Percentiles rank a stretch among this genome's conserved stretches.
phyloP scores from a whole-genome alignment of 176 grass and related monocot species.

The Cymbopogon citratus region DNA sequence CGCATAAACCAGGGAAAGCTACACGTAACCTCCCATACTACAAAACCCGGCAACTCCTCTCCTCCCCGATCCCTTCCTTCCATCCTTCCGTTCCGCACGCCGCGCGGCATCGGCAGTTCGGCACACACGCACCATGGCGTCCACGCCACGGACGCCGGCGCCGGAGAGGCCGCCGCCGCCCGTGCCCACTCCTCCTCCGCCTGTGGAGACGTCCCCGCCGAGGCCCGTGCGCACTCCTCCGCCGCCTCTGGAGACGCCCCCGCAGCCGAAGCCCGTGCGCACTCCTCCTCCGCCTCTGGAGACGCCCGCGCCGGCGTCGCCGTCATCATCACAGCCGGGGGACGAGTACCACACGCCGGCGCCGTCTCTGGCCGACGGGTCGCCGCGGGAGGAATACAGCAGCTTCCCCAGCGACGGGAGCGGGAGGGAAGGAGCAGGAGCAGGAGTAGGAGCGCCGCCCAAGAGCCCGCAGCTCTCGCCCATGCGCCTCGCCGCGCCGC shows the following conservation, averaged over 20 bases:
- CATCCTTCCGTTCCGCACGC: neutral
- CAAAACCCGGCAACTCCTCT: constrained; percentile 21
- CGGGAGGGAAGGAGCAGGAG: neutral
- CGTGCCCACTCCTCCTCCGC: neutral
- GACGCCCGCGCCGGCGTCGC: neutral
- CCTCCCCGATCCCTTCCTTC: neutral
- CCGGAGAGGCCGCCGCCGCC: constrained; percentile 38
- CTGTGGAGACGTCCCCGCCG: neutral
- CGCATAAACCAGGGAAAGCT: constrained; percentile 14
- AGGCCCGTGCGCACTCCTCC: neutral
- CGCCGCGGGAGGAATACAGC: neutral
- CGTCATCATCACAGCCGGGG: constrained; percentile 1
- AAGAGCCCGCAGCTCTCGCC: constrained; percentile 45
- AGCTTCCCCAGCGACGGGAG: neutral
- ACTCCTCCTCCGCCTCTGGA: neutral
- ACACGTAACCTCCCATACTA: constrained; percentile 31
- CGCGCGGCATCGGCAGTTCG: neutral
- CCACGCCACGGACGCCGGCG: constrained; percentile 25
- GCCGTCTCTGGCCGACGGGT: constrained; percentile 33
- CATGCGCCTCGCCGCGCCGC: neutral
- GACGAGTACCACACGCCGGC: constrained; percentile 42
- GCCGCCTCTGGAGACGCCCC: constrained; percentile 11
- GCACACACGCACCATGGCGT: constrained; percentile 13
- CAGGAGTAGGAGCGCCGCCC: neutral
- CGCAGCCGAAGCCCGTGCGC: constrained; percentile 16